A percentile compares a stretch with the other conserved stretches of the same genome.
These are phyloP conservation scores for Rosa chinensis DNA, from an alignment of 306 rosid genomes.

Conservation along the genomic window DNA sequence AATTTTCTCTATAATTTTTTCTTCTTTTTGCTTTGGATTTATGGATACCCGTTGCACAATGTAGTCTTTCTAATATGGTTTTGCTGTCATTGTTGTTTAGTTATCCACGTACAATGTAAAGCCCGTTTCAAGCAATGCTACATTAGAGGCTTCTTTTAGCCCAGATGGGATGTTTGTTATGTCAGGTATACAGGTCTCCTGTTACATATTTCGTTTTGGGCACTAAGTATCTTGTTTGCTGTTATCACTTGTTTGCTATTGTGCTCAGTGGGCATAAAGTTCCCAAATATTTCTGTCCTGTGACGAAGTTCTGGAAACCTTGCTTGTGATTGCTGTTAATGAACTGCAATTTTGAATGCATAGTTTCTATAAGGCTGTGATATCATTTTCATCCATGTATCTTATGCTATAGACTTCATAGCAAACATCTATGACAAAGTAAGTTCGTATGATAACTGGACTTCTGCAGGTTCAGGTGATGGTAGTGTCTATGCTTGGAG, in stretches of 20 bases:
- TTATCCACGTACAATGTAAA: conserved; percentile 73
- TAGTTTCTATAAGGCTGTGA: neutral
- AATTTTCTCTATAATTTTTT: conserved; percentile 6
- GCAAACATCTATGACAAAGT: conserved; percentile 1
- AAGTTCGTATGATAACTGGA: conserved; percentile 9
- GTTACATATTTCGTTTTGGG: neutral
- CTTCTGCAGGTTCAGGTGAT: conserved; percentile 78
- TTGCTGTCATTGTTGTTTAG: conserved; percentile 37
- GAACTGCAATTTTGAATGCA: neutral
- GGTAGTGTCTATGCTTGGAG: conserved; percentile 92
- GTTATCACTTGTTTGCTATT: neutral
- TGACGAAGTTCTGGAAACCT: neutral
- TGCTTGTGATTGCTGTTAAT: neutral
- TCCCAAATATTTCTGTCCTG: neutral
- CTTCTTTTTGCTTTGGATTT: neutral
- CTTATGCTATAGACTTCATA: neutral
- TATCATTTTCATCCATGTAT: neutral
- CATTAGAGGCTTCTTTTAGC: conserved; percentile 95
- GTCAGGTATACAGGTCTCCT: conserved; percentile 52
- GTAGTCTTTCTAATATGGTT: conserved; percentile 13
- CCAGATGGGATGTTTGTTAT: conserved; percentile 95
- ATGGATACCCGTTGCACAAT: conserved; percentile 20
- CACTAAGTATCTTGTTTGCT: neutral
- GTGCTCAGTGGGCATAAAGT: neutral
- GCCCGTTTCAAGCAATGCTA: conserved; percentile 74